phyloP scores from a whole-genome alignment of 1,139 yeast species.

The Yamadazyma taylorii region DNA sequence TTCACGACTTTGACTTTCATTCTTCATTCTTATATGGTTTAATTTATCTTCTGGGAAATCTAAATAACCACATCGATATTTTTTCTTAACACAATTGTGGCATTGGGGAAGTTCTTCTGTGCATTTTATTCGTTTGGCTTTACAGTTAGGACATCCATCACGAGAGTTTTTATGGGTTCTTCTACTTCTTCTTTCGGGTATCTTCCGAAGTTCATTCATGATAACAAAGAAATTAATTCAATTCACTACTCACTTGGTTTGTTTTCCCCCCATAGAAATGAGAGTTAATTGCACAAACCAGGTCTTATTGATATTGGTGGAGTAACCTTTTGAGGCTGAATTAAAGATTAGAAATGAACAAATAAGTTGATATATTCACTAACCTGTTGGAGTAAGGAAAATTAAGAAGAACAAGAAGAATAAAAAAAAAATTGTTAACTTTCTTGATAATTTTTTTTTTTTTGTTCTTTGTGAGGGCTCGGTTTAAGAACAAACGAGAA shows the following conservation, averaged over 20 bases:
- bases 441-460: too few species aligned
- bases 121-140: constrained; percentile 45
- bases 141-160: constrained; percentile 50
- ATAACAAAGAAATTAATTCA: neutral
- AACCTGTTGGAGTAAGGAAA: too few species aligned
- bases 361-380: too few species aligned
- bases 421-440: too few species aligned
- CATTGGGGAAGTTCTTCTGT: constrained; percentile 47
- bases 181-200: constrained; percentile 36
- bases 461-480: too few species aligned
- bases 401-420: too few species aligned
- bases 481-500: too few species aligned
- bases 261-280: too few species aligned
- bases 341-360: too few species aligned
- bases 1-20: constrained; percentile 23
- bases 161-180: constrained; percentile 47
- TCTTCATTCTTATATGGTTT: constrained; percentile 34
- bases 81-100: constrained; percentile 38
- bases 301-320: too few species aligned
- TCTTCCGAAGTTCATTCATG: neutral
- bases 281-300: too few species aligned
- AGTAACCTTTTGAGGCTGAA: too few species aligned
- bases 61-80: constrained; percentile 42
- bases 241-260: neutral
- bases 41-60: constrained; percentile 42